Conservation (phyloP, 2,329 filamentous ascomycete genomes). For the Didymella pinodella region DNA sequence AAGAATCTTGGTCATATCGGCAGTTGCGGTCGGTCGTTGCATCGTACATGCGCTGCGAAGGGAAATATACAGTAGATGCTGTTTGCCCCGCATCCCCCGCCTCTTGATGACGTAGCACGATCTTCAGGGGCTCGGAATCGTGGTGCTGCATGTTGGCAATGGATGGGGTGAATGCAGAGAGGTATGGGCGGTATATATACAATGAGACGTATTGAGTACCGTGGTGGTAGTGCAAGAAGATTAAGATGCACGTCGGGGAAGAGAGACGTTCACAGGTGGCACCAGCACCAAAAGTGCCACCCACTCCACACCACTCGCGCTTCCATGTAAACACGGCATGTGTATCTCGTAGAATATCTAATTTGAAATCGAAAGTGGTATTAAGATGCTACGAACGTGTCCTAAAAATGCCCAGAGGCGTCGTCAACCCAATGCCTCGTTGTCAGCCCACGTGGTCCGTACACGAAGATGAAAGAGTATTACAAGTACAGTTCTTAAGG, state of each 20-base stretch:
- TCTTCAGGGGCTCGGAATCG: neutral
- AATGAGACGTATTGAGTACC: conserved; percentile 1
- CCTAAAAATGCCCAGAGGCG: neutral
- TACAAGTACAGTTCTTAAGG: neutral
- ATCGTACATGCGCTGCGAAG: neutral
- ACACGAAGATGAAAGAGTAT: neutral
- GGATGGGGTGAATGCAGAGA: neutral
- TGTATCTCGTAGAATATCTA: neutral
- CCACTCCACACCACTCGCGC: neutral
- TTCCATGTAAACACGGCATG: neutral
- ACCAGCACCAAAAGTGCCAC: neutral
- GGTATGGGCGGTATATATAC: neutral
- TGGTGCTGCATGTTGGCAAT: neutral
- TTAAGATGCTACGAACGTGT: conserved; percentile 1
- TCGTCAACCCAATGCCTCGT: neutral
- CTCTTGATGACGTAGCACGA: conserved; percentile 10
- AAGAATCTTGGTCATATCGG: conserved; percentile 12
- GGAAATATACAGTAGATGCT: neutral
- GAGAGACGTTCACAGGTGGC: neutral
- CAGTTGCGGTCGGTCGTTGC: conserved; percentile 4
- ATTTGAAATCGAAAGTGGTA: neutral
- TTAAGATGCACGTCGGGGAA: neutral
- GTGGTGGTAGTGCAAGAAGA: conserved; percentile 6
- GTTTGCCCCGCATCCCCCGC: conserved; percentile 17
- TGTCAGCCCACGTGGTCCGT: neutral